Conservation (phyloP, 352 stramenopile species). For the Globisporangium carolinianum region DNA sequence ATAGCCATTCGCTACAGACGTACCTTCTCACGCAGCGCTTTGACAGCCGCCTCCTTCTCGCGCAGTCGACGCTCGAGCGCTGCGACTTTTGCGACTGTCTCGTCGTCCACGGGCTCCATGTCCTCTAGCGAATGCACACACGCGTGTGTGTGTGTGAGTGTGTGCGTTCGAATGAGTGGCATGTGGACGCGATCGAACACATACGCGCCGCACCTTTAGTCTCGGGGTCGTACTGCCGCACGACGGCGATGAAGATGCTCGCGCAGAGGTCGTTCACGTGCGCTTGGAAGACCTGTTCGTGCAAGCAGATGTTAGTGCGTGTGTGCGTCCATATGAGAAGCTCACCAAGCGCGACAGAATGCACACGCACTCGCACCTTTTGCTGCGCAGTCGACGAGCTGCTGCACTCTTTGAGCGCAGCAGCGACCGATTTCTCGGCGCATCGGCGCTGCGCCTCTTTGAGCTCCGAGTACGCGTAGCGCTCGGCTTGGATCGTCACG, state of each 20-base stretch:
- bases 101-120: slow-evolving; percentile 48
- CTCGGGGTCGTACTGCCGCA: slow-evolving; percentile 67
- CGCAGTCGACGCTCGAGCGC: slow-evolving; percentile 43
- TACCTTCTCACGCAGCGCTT: slow-evolving; percentile 54
- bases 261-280: slow-evolving; percentile 72
- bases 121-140: slow-evolving; percentile 28
- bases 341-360: neutral
- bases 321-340: neutral
- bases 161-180: no score
- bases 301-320: neutral
- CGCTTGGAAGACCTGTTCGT: slow-evolving; percentile 47
- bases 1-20: no score
- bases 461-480: slow-evolving; percentile 73
- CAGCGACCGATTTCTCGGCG: slow-evolving; percentile 40
- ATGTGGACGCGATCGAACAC: neutral
- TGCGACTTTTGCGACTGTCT: slow-evolving; percentile 28
- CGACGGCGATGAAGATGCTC: slow-evolving; percentile 54
- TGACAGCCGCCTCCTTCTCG: slow-evolving; percentile 44
- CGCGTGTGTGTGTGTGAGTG: neutral
- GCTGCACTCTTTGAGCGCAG: slow-evolving; percentile 42
- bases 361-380: slow-evolving; percentile 14
- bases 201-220: slow-evolving; percentile 29
- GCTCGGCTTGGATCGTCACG: slow-evolving; percentile 14
- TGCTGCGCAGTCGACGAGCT: slow-evolving; percentile 47
- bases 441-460: slow-evolving; percentile 70